Evolutionary conservation across 2,329 filamentous ascomycete species (phyloP).

Genomic region (Fusarium coffeatum): DNA sequence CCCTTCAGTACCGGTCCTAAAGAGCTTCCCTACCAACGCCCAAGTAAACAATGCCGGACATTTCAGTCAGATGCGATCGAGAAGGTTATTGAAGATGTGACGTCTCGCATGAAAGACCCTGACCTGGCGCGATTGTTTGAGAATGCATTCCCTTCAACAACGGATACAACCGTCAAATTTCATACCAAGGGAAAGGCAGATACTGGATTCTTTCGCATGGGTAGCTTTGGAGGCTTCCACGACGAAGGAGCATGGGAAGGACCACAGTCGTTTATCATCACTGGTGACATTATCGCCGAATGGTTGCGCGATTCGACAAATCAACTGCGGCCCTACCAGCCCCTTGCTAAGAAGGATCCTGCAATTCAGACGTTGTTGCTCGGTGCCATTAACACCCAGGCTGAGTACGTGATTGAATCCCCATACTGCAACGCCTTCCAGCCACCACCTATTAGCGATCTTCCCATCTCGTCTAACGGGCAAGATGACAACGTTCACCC

Average conservation of each 20-base stretch:
- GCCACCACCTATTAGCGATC: constrained; percentile 84
- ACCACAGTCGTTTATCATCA: constrained; percentile 91
- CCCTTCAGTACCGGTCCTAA: constrained; percentile 85
- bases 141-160: constrained; percentile 87
- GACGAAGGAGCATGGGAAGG: constrained; percentile 80
- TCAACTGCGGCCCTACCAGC: constrained; percentile 90
- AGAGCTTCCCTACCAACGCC: constrained; percentile 86
- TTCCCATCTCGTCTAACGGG: constrained; percentile 78
- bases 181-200: constrained; percentile 73
- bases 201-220: constrained; percentile 52
- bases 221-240: constrained; percentile 44
- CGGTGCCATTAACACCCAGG: constrained; percentile 95
- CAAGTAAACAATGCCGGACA: constrained; percentile 83
- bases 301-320: constrained; percentile 95
- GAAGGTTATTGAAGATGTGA: constrained; percentile 85
- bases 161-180: constrained; percentile 91
- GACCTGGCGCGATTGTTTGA: constrained; percentile 94
- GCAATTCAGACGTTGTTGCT: constrained; percentile 83
- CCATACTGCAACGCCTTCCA: constrained; percentile 99
- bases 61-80: constrained; percentile 91
- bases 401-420: constrained; percentile 92
- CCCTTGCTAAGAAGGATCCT: constrained; percentile 82
- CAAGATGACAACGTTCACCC: constrained; percentile 89
- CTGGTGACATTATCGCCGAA: constrained; percentile 91
- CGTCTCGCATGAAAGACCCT: constrained; percentile 80